Base-by-base conservation (phyloP, 1,284 basidiomycete genomes). In the Leccinum glutinopallens region DNA sequence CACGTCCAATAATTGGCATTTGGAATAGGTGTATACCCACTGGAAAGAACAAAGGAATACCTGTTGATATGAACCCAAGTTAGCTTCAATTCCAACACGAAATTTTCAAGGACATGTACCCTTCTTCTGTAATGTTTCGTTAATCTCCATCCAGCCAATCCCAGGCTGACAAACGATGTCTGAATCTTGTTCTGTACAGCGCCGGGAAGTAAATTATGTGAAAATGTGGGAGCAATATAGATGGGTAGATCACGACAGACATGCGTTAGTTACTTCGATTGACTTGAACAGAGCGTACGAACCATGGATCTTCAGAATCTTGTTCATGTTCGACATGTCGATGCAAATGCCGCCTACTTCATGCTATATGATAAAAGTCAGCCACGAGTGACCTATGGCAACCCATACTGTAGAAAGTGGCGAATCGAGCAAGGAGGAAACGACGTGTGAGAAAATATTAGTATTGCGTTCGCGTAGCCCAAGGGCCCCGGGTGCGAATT, bases 151-250 rank as follows among this genome's bases (percentile, higher is more conserved):
- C 92, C 94, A 97, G 46, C 87, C 84, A 17, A 87, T 83, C 6
- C 93, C 96, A n/a, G 94, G 84, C 73, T 95, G 93, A 66, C 91
- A 92, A 1, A 92, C 86, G 10, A 93, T 78, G 72, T 96, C 93
- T 9, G 89, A 88, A 72, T 97, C 94, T 8, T 83, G 84, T 77
- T 89, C 91, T 92, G 37, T 32, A 39, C 9, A 25, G 29, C 9
- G 39, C 49, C 6, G n/a, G 0, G 13, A 58, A 55, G 19, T 17
- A 10, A 49, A 43, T 15, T 12, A 0, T n/a, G n/a, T 39, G 33
- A 4, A 2, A 5, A 33, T 58, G 61, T 12, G 37, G 46, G 25
- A 46, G 17, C 17, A 17, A 25, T 32, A 61, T 13, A 22, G 1
- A 35, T 8, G 12, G 19, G 4, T 10, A 57, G 13, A 68, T 43